These are phyloP conservation scores for Aurantiochytrium sp. DNA, from an alignment of 108 stramenopile species.

Conservation along the genomic window DNA sequence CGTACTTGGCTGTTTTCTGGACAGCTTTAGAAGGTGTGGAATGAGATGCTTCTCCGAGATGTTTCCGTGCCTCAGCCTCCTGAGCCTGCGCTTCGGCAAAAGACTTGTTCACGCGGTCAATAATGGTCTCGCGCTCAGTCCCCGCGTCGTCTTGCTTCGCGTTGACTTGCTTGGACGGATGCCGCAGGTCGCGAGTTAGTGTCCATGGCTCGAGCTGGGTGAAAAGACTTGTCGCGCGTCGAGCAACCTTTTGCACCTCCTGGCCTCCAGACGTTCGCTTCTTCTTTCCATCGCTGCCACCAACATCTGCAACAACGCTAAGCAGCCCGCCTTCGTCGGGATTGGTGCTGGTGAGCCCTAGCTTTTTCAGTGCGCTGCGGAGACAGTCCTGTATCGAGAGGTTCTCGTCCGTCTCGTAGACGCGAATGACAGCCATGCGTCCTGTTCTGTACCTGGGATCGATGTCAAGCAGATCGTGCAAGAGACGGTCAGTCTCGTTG, in stretches of 20 bases:
- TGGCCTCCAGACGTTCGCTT: not conserved
- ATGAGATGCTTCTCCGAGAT: not conserved
- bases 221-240: too few species aligned
- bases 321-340: not conserved
- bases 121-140: not conserved
- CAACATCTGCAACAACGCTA: not conserved
- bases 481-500: not conserved
- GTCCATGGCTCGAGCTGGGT: not conserved
- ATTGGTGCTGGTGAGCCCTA: not conserved
- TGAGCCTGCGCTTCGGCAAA: not conserved
- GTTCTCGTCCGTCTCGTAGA: not conserved
- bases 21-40: not conserved
- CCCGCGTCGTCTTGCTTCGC: not conserved
- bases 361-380: not conserved
- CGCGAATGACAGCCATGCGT: not conserved
- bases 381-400: not conserved
- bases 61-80: not conserved
- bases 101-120: not conserved
- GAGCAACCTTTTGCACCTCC: not conserved
- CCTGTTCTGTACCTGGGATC: not conserved
- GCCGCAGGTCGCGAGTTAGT: not conserved
- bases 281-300: not conserved
- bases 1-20: not conserved
- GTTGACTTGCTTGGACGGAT: not conserved
- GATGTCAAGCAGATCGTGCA: not conserved